A percentile compares a stretch with the other conserved stretches of the same genome.
Conservation (phyloP, 2,329 filamentous ascomycete species). For the Paraphaeosphaeria sporulosa region DNA sequence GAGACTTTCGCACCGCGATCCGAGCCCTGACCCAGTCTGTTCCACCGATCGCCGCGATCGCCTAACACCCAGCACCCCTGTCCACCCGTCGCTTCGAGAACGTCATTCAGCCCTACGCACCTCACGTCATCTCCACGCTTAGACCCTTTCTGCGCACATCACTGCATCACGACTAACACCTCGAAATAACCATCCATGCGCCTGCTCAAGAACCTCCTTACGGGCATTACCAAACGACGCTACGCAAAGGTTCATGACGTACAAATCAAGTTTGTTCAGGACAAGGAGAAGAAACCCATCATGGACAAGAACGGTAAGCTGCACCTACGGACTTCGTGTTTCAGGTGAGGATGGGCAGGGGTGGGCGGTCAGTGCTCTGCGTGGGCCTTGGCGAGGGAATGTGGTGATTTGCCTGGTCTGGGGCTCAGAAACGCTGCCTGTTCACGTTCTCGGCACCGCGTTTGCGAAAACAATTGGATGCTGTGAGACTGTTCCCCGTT, state of each 20-base stretch:
- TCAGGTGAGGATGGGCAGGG: neutral
- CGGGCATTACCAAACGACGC: conserved; percentile 18
- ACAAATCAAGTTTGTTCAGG: conserved; percentile 19
- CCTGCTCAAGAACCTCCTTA: neutral
- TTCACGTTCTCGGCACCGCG: neutral
- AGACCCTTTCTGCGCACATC: neutral
- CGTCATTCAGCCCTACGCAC: conserved; percentile 5
- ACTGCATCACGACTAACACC: neutral
- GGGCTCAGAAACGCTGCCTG: neutral
- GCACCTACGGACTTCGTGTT: conserved; percentile 10
- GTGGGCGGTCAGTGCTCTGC: neutral
- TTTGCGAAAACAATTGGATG: neutral
- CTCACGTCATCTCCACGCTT: conserved; percentile 9
- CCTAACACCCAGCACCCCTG: conserved; percentile 1
- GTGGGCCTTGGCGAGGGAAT: neutral
- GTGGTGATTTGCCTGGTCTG: neutral
- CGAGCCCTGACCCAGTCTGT: neutral
- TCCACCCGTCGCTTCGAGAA: neutral
- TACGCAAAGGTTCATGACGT: conserved; percentile 44
- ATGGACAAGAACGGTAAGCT: conserved; percentile 32
- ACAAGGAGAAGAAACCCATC: conserved; percentile 11
- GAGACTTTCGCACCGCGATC: neutral
- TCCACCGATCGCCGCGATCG: conserved; percentile 9
- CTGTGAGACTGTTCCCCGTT: neutral
- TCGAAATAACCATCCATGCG: neutral